Base-by-base conservation (phyloP, 176 grass and related monocot species). In the Otatea glauca region DNA sequence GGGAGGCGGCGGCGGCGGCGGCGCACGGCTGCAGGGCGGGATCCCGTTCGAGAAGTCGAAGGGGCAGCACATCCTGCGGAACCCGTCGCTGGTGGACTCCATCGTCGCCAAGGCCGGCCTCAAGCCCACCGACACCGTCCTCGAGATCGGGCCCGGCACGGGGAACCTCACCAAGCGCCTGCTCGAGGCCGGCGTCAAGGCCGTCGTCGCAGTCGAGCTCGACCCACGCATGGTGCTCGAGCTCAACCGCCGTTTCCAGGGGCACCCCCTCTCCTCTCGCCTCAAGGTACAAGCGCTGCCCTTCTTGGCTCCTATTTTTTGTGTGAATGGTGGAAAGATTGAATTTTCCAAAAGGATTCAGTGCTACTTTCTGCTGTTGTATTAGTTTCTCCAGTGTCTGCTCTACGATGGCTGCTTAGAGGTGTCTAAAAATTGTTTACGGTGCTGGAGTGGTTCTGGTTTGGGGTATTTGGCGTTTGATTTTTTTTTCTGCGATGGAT, bases 21-120 rank as follows among this genome's bases (percentile, higher is more conserved):
- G 92, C 53, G 88, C n/a, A 62, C 73, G 83, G 27, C 78, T 92
- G 24, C 90, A 92, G 83, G 93, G 93, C 0, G 93, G 93, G 10
- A 90, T 98, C 65, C 93, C 96, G 15, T 98, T 98, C 83, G 96
- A 96, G 83, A 98, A 98, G 85, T 98, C 93, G 27, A 98, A 95
- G 77, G 96, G 96, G 16, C 93, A 98, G 88, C 96, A 98, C 37
- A 98, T 98, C 50, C 82, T 98, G 49, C 83, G 83, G 44, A 98
- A 98, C 75, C 93, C 96, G 21, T 78, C 88, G 89, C 68, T 98
- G 42, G 93, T 98, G 37, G 96, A 98, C 27, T 87, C 89, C 42
- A 98, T 98, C 76, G 93, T 98, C 58, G 68, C 84, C 35, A 98
- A 98, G 76, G 88, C 96, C 35, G 93, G 96, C 50, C 89, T 98